Base-by-base conservation (phyloP, 2,329 filamentous ascomycete genomes). In the Fusarium anthophilum region DNA sequence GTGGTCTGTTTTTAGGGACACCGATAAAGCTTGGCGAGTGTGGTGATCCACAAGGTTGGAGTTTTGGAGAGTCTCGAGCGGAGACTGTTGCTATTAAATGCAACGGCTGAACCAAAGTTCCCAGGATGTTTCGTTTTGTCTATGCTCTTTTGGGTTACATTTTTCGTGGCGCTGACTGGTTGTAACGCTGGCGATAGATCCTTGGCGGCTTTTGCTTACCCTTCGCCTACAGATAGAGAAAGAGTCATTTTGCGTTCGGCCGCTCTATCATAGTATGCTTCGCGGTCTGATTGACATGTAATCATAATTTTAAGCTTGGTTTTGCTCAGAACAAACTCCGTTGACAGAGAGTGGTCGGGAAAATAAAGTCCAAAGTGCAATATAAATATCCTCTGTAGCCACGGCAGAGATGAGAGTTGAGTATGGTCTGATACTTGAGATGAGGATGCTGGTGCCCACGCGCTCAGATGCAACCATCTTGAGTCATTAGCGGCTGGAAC, bases 11-110 rank as follows among this genome's bases (percentile, higher is more conserved):
- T 63, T 55, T 50, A 63, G 30, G 44, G 50, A 44, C 30, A 50
- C 20, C 47, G 50, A 26, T 41, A 51, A 63, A 26, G 17, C 64
- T 69, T 69, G 63, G 63, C 45, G 38, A 35, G 62, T 47, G 17
- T 62, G 20, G 28, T 66, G 64, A 37, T 39, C 64, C 62, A 59
- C 38, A 59, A 66, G 64, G 61, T 61, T 66, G 61, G 59, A 30
- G 32, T 35, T 15, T 63, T 63, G 39, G 57, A 35, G 43, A 37
- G 22, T 9, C 10, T 28, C 22, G 4, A 24, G 32, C 47, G 41
- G 32, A 47, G 58, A 37, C 41, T 20, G 41, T 48, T 35, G 44
- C n/a, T 61, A 28, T 37, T 26, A n/a, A 43, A 54, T 20, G 44
- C 18, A 43, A 32, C n/a, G 28, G 26, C 47, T 55, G 39, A 43